phyloP scores from a whole-genome alignment of 2,329 filamentous ascomycete species.

The Teratosphaeria gauchensis region DNA sequence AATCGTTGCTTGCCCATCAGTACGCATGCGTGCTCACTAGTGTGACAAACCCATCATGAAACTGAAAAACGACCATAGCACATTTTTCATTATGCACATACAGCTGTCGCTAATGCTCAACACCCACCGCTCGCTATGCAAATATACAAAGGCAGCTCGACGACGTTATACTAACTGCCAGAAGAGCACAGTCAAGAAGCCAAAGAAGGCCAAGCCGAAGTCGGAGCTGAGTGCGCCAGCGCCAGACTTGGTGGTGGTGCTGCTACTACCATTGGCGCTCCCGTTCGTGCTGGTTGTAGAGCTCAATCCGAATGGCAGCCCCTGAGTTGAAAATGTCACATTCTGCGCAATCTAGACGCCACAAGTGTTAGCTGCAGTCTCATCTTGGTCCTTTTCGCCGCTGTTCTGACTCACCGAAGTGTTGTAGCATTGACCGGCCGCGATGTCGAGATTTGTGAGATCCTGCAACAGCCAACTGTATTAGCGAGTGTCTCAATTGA shows the following conservation, averaged over 20 bases:
- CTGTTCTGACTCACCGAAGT: constrained; percentile 33
- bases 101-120: not conserved
- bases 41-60: too few relatives aligned
- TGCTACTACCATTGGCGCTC: constrained; percentile 8
- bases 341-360: constrained; percentile 44
- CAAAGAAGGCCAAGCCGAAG: constrained; percentile 12
- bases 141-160: not conserved
- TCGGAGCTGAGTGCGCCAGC: not conserved
- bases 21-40: too few relatives aligned
- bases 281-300: constrained; percentile 15
- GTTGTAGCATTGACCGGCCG: constrained; percentile 60
- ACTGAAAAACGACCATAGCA: not conserved
- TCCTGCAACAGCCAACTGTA: constrained; percentile 32
- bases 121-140: not conserved
- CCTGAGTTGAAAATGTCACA: constrained; percentile 59
- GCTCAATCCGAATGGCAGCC: constrained; percentile 22
- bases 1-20: too few relatives aligned
- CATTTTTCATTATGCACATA: not conserved
- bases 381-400: not conserved
- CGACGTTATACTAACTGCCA: constrained; percentile 12
- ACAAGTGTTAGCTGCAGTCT: not conserved
- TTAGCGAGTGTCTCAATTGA: not conserved
- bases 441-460: constrained; percentile 55
- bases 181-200: constrained; percentile 11
- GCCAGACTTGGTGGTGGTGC: not conserved